Percentiles rank a stretch among this genome's conserved stretches.
phyloP scores from a whole-genome alignment of 1,284 basidiomycete genomes.

The Phellinidium pouzarii region DNA sequence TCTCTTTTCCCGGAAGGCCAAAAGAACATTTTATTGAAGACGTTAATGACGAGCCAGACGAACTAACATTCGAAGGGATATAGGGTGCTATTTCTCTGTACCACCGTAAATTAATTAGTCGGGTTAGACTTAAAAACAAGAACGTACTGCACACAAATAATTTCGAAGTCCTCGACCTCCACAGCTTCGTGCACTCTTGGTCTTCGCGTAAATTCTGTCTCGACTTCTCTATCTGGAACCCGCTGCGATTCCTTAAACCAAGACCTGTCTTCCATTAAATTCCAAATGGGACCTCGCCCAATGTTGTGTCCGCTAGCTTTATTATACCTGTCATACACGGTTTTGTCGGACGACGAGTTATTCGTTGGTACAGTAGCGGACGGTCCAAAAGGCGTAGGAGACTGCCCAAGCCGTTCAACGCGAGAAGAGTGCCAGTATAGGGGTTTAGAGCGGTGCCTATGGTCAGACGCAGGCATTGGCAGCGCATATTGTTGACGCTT shows the following conservation, averaged over 20 bases:
- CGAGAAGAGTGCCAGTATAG: conserved; percentile 42
- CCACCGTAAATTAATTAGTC: not conserved
- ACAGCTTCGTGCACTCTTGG: conserved; percentile 51
- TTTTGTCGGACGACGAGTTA: conserved; percentile 38
- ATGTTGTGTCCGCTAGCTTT: conserved; percentile 66
- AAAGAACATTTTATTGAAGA: conserved; percentile 54
- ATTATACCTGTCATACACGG: conserved; percentile 41
- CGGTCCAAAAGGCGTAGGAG: conserved; percentile 42
- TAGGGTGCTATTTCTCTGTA: conserved; percentile 49
- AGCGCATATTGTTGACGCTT: conserved; percentile 45
- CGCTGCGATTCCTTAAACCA: conserved; percentile 64
- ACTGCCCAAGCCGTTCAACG: conserved; percentile 47
- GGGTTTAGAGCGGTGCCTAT: conserved; percentile 60
- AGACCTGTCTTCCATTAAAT: conserved; percentile 63
- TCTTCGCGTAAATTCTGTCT: conserved; percentile 30
- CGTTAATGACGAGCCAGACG: conserved; percentile 29
- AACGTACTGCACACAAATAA: conserved; percentile 45
- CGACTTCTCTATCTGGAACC: conserved; percentile 7
- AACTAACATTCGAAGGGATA: conserved; percentile 43
- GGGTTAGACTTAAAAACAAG: not conserved
- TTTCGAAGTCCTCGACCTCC: conserved; percentile 36
- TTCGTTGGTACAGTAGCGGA: conserved; percentile 29
- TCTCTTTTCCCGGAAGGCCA: conserved; percentile 52
- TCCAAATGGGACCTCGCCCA: conserved; percentile 66
- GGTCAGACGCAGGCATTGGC: conserved; percentile 54